Conservation (phyloP, 2,329 filamentous ascomycete genomes). For the Colletotrichum eleusines region DNA sequence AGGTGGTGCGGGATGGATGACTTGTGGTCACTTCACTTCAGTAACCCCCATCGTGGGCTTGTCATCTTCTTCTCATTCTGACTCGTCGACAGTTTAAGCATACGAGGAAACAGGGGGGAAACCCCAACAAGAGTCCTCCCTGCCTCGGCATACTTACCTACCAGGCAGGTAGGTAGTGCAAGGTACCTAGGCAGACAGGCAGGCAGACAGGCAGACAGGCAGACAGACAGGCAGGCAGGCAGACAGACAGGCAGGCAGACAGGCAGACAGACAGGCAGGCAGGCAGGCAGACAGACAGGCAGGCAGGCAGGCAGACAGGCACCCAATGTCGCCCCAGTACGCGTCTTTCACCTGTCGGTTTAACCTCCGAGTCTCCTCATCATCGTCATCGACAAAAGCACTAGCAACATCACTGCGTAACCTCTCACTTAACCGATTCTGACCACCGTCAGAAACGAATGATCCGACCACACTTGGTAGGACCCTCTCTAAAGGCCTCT, state of each 20-base stretch:
- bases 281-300: no score
- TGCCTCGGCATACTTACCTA: no score
- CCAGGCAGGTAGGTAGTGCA: no score
- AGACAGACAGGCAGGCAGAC: no score
- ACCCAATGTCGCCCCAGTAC: not conserved
- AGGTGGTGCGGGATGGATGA: conserved; percentile 9
- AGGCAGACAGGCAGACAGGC: no score
- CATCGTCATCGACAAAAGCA: conserved; percentile 2
- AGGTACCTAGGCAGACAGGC: not conserved
- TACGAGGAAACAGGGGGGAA: conserved; percentile 10
- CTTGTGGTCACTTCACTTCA: not conserved
- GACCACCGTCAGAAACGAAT: conserved; percentile 12
- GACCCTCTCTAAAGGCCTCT: not conserved
- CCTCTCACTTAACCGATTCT: not conserved
- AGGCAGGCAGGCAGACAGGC: no score
- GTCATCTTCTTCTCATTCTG: not conserved
- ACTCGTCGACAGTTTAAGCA: not conserved
- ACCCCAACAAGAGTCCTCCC: no score
- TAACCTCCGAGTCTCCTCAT: not conserved
- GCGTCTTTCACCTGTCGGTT: conserved; percentile 2
- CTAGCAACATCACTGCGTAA: not conserved
- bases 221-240: no score
- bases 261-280: no score
- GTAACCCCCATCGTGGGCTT: not conserved
- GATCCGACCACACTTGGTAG: conserved; percentile 6